A percentile compares a stretch with the other conserved stretches of the same genome.
phyloP scores from a whole-genome alignment of 805 yeast genomes.

The Ogataea thermomethanolica region DNA sequence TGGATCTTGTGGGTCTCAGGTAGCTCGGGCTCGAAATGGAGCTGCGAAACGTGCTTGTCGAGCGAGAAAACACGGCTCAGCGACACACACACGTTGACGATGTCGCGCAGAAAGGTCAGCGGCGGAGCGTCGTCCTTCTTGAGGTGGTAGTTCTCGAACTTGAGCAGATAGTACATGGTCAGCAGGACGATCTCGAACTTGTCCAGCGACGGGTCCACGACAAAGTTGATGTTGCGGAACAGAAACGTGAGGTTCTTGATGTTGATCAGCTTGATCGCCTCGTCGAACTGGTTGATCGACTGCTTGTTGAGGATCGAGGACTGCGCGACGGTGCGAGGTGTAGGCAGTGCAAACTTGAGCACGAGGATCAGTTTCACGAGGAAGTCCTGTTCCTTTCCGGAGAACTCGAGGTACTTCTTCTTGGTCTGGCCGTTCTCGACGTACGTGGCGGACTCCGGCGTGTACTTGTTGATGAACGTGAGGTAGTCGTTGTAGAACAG shows the following conservation, averaged over 20 bases:
- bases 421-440: constrained; percentile 42
- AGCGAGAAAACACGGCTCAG: constrained; percentile 46
- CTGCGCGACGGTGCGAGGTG: constrained; percentile 27
- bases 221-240: constrained; percentile 44
- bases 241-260: constrained; percentile 41
- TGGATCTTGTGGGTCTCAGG: constrained; percentile 26
- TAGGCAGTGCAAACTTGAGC: constrained; percentile 47
- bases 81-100: constrained; percentile 38
- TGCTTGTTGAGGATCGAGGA: constrained; percentile 29
- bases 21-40: constrained; percentile 10
- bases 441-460: constrained; percentile 31
- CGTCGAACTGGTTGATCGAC: constrained; percentile 30
- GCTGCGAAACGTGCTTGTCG: constrained; percentile 17
- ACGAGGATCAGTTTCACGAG: constrained; percentile 50
- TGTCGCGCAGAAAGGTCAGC: constrained; percentile 38
- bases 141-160: constrained; percentile 30
- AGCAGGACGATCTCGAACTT: constrained; percentile 50
- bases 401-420: constrained; percentile 34
- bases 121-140: constrained; percentile 28
- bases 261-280: constrained; percentile 33
- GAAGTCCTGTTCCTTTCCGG: constrained; percentile 32
- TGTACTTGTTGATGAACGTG: constrained; percentile 41
- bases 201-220: constrained; percentile 41
- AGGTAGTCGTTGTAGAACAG: constrained; percentile 51
- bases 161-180: constrained; percentile 47